Percentiles rank a stretch among this genome's conserved stretches.
Conservation (phyloP, 306 rosid genomes). For the Carpinus viminea region DNA sequence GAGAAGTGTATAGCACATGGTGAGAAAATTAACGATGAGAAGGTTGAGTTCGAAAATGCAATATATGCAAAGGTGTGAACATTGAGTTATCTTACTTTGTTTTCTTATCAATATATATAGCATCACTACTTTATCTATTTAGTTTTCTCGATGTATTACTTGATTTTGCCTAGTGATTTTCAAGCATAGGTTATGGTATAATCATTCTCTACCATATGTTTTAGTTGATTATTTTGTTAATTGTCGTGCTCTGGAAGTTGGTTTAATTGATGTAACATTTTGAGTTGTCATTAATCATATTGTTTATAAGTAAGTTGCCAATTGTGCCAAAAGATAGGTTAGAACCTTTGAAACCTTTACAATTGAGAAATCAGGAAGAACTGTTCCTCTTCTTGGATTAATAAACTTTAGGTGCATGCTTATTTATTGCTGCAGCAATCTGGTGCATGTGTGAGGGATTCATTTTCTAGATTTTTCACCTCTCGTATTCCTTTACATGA, state of each 20-base stretch:
- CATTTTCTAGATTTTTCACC: neutral
- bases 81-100: neutral
- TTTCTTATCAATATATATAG: neutral
- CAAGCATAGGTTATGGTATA: neutral
- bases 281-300: neutral
- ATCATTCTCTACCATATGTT: neutral
- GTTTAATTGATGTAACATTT: neutral
- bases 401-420: neutral
- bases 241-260: neutral
- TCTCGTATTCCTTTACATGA: neutral
- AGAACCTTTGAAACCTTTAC: too few relatives aligned
- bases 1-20: constrained; percentile 79
- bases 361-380: neutral
- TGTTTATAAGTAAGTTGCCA: neutral
- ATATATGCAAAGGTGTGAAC: constrained; percentile 63
- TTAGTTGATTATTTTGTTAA: neutral
- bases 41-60: constrained; percentile 74
- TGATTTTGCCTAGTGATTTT: constrained; percentile 2
- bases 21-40: constrained; percentile 66
- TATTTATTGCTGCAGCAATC: neutral
- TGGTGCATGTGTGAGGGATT: neutral
- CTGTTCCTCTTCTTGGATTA: neutral
- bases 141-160: neutral
- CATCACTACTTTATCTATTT: neutral
- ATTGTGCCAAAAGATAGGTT: too few relatives aligned